Conservation (phyloP, 2,329 filamentous ascomycete genomes). For the Talaromyces amestolkiae region DNA sequence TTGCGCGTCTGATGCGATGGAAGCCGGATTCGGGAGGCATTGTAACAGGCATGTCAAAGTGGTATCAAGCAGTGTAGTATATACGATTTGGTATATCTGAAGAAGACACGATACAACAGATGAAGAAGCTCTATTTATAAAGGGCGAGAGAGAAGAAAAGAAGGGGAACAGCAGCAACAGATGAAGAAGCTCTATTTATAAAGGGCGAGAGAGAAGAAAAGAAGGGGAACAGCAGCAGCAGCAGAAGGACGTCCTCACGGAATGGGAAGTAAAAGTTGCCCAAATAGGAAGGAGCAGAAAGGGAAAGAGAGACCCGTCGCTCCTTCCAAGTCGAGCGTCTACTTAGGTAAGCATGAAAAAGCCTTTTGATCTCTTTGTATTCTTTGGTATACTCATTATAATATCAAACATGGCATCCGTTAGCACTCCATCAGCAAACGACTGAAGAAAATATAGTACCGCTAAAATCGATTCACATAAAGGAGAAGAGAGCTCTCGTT, state of each 20-base stretch:
- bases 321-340: constrained; percentile 8
- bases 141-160: not conserved
- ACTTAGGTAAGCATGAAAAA: not conserved
- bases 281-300: not conserved
- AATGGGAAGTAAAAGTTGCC: not conserved
- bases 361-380: not conserved
- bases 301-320: not conserved
- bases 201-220: not conserved
- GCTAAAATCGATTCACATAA: constrained; percentile 3
- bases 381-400: constrained; percentile 10
- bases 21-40: constrained; percentile 29
- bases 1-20: constrained; percentile 36
- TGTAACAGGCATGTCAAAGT: constrained; percentile 14
- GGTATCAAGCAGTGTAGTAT: constrained; percentile 13
- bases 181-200: not conserved
- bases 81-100: constrained; percentile 13
- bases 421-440: not conserved
- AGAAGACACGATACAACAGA: constrained; percentile 15
- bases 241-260: not conserved
- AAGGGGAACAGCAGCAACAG: not conserved
- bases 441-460: not conserved
- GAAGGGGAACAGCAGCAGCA: not conserved
- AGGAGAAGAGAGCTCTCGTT: constrained; percentile 4
- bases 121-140: not conserved
- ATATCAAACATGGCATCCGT: constrained; percentile 10